Conservation (phyloP, 768 basidiomycete genomes). For the Amylocystis lapponica region DNA sequence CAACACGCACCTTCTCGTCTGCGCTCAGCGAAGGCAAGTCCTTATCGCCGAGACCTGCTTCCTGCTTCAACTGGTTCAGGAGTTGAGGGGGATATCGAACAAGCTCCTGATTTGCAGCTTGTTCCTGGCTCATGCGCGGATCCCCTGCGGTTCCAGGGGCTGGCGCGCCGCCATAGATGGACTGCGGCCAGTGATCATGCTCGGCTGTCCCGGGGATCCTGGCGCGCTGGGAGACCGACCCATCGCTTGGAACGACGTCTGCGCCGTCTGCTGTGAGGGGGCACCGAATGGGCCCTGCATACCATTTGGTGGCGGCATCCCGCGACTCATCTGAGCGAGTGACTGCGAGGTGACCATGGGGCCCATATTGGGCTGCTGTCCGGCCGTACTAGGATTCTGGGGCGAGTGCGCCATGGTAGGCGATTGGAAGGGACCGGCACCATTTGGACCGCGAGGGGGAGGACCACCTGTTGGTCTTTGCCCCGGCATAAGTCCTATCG, state of each 20-base stretch:
- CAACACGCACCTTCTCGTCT: constrained; percentile 54
- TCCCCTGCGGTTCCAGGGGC: constrained; percentile 28
- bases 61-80: constrained; percentile 34
- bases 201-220: constrained; percentile 41
- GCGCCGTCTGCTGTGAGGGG: constrained; percentile 30
- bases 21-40: constrained; percentile 36
- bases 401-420: constrained; percentile 62
- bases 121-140: constrained; percentile 15
- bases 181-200: constrained; percentile 49
- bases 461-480: constrained; percentile 27
- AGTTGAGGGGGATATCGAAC: constrained; percentile 29
- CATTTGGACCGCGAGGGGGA: constrained; percentile 43
- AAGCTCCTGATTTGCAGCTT: constrained; percentile 39
- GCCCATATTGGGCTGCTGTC: constrained; percentile 35
- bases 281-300: constrained; percentile 31
- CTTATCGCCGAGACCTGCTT: constrained; percentile 41
- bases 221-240: constrained; percentile 59
- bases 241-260: constrained; percentile 37
- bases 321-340: constrained; percentile 33
- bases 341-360: constrained; percentile 52
- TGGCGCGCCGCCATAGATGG: constrained; percentile 50
- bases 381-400: constrained; percentile 36
- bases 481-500: constrained; percentile 27
- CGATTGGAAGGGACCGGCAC: constrained; percentile 48
- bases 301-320: constrained; percentile 47